Percentiles rank a stretch among this genome's conserved stretches.
These are phyloP conservation scores for Desmodesmus armatus DNA, from an alignment of 139 green algal species.

Conservation along the genomic window DNA sequence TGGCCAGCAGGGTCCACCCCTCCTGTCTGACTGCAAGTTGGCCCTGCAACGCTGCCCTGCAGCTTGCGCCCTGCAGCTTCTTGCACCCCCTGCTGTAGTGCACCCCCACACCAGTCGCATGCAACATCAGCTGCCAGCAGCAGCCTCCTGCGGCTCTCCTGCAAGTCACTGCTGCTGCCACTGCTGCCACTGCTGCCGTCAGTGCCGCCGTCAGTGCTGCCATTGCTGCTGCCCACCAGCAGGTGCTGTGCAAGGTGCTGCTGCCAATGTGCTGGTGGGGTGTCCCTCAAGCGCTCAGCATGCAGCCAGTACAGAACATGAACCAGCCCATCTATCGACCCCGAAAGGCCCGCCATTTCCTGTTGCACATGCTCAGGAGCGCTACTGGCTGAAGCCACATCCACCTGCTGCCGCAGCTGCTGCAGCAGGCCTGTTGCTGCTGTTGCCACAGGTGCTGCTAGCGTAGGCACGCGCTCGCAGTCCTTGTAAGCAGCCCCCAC, in stretches of 20 bases:
- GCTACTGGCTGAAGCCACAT: no score
- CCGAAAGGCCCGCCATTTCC: background rate
- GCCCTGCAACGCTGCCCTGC: no score
- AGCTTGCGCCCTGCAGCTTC: no score
- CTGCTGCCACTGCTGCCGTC: background rate
- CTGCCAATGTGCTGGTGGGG: background rate
- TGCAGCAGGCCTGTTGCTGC: background rate
- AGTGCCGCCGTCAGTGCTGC: background rate
- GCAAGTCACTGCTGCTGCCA: conserved; percentile 8
- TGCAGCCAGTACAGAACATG: background rate
- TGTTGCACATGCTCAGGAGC: background rate
- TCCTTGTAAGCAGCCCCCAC: background rate
- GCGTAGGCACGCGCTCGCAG: background rate
- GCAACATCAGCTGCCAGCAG: no score
- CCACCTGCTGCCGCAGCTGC: background rate
- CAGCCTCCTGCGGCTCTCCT: no score
- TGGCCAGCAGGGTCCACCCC: no score
- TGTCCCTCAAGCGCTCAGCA: background rate
- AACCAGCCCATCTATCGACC: background rate
- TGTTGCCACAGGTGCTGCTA: background rate
- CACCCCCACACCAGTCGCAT: no score
- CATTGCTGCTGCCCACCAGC: background rate
- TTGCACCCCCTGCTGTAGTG: no score
- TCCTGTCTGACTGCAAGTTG: no score
- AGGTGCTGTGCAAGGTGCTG: background rate